Conservation (phyloP, 306 rosid species). For the Quercus mongolica region DNA sequence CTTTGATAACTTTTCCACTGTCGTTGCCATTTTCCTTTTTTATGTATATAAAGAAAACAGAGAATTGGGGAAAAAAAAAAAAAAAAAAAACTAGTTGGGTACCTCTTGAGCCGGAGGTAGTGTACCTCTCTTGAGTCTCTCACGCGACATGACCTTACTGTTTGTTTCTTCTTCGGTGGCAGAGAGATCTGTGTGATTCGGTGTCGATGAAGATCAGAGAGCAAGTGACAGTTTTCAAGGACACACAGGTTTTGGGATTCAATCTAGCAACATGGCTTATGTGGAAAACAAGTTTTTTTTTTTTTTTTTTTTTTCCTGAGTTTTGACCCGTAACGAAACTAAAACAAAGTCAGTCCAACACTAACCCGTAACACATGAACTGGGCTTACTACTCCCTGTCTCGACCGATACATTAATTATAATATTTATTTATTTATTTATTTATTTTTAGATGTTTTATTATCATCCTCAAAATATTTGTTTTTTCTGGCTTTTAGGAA, state of each 20-base stretch:
- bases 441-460: too few relatives aligned
- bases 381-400: too few relatives aligned
- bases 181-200: constrained; percentile 8
- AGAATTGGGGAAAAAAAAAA: background rate
- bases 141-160: constrained; percentile 51
- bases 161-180: constrained; percentile 2
- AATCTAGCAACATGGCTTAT: too few relatives aligned
- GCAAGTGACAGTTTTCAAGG: background rate
- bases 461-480: too few relatives aligned
- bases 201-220: background rate
- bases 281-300: too few relatives aligned
- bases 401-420: too few relatives aligned
- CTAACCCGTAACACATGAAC: too few relatives aligned
- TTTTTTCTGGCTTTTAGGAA: too few relatives aligned
- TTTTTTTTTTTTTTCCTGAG: too few relatives aligned
- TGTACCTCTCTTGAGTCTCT: constrained; percentile 53
- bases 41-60: background rate
- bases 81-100: background rate
- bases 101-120: constrained; percentile 92
- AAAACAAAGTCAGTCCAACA: too few relatives aligned
- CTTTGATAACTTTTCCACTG: background rate
- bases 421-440: too few relatives aligned
- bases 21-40: background rate
- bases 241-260: background rate
- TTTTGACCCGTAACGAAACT: too few relatives aligned